Evolutionary conservation across 371 early-diverging fungal genomes (phyloP).

Genomic region (Zychaea mexicana): DNA sequence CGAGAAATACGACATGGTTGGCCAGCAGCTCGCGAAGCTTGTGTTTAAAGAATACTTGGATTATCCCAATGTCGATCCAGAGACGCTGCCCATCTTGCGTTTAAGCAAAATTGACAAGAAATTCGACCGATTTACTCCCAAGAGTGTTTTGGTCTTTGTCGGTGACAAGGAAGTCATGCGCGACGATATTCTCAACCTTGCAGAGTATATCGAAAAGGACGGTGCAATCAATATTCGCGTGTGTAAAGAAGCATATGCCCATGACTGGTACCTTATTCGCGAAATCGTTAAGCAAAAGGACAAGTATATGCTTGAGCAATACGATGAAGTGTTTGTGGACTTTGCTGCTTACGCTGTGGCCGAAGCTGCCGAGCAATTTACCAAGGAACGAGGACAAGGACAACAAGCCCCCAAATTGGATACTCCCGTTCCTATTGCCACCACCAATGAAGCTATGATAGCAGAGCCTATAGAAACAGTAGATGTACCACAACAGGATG

Average conservation of each 20-base stretch:
- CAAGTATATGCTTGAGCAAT: slow-evolving; percentile 23
- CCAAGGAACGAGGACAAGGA: background rate
- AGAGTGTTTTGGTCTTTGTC: slow-evolving; percentile 31
- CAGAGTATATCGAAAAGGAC: slow-evolving; percentile 20
- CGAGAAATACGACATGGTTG: slow-evolving; percentile 32
- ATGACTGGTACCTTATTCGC: slow-evolving; percentile 46
- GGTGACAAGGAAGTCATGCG: slow-evolving; percentile 44
- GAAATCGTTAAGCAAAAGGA: slow-evolving; percentile 37
- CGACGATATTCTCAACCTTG: slow-evolving; percentile 33
- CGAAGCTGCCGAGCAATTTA: slow-evolving; percentile 12
- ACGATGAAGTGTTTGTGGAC: slow-evolving; percentile 30
- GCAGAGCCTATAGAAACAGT: too few species aligned
- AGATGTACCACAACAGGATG: background rate
- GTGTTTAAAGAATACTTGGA: slow-evolving; percentile 39
- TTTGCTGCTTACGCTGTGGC: slow-evolving; percentile 20
- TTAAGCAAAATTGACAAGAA: slow-evolving; percentile 17
- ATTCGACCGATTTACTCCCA: slow-evolving; percentile 34
- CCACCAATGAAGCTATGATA: background rate
- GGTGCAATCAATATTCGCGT: slow-evolving; percentile 21
- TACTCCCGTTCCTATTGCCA: background rate
- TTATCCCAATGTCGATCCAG: slow-evolving; percentile 21
- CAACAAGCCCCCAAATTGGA: too few species aligned
- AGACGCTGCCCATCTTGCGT: slow-evolving; percentile 28
- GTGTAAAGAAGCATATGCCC: slow-evolving; percentile 32
- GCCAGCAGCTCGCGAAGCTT: slow-evolving; percentile 20